These are phyloP conservation scores for Cutaneotrichosporon cavernicola DNA, from an alignment of 1,284 basidiomycete species.

Conservation along the genomic window DNA sequence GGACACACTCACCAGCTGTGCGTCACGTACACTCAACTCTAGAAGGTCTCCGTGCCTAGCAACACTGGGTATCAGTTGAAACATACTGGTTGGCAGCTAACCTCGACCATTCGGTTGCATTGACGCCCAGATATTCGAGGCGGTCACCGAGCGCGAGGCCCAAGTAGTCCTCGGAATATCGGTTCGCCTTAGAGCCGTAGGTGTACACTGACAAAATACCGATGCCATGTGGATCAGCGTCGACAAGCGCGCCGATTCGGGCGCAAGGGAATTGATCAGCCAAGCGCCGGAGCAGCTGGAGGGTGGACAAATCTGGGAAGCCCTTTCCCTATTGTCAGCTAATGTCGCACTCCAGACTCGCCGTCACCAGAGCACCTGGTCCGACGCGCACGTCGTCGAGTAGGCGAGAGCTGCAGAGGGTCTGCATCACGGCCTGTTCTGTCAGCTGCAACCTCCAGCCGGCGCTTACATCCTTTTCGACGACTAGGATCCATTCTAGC, in stretches of 20 bases:
- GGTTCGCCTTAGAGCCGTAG: conserved; percentile 45
- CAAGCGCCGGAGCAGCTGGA: conserved; percentile 71
- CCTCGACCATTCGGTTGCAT: conserved; percentile 59
- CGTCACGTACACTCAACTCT: conserved; percentile 68
- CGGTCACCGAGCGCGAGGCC: conserved; percentile 66
- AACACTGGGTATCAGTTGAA: conserved; percentile 54
- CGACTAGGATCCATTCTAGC: conserved; percentile 73
- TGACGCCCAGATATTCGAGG: conserved; percentile 76
- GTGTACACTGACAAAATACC: conserved; percentile 83
- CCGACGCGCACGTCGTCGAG: conserved; percentile 53
- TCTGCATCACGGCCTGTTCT: conserved; percentile 79
- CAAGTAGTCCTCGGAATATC: conserved; percentile 33
- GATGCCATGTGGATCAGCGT: conserved; percentile 83
- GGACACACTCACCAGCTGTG: conserved; percentile 63
- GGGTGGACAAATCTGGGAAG: conserved; percentile 85
- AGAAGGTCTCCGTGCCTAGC: conserved; percentile 62
- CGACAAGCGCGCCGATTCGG: conserved; percentile 74
- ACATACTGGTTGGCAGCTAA: conserved; percentile 35
- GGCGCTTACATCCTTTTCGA: conserved; percentile 79
- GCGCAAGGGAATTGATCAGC: conserved; percentile 67
- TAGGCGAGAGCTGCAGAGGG: conserved; percentile 64
- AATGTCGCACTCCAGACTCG: conserved; percentile 37
- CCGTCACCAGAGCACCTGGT: conserved; percentile 44
- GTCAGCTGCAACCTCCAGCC: background rate
- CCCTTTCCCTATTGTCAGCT: conserved; percentile 74